Percentiles rank a stretch among this genome's conserved stretches.
Conservation (phyloP, 257 asterid genomes). For the Osmanthus fragrans region DNA sequence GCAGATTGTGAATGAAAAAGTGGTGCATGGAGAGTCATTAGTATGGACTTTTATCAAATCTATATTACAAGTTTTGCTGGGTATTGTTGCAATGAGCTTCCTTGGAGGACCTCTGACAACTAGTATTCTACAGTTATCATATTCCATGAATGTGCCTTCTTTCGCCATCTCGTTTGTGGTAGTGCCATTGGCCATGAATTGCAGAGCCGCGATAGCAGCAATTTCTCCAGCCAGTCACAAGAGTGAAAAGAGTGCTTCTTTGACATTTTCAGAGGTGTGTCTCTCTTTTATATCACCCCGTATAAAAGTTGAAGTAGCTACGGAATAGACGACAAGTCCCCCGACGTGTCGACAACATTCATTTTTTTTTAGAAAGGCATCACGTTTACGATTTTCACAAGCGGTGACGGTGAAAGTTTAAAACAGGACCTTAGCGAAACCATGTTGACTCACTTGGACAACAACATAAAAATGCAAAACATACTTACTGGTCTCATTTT, state of each 20-base stretch:
- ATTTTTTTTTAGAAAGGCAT: no score
- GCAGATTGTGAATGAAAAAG: constrained; percentile 44
- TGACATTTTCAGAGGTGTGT: constrained; percentile 27
- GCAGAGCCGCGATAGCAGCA: constrained; percentile 21
- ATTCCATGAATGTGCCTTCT: constrained; percentile 16
- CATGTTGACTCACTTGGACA: not conserved
- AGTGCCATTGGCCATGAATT: constrained; percentile 24
- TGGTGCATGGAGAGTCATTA: not conserved
- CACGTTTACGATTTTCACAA: no score
- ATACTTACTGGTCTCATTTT: not conserved
- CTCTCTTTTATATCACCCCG: not conserved
- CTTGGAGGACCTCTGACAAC: not conserved
- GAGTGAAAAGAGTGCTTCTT: constrained; percentile 20
- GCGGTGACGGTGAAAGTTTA: not conserved
- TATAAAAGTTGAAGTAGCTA: not conserved
- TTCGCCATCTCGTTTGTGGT: constrained; percentile 17
- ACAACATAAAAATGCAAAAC: not conserved
- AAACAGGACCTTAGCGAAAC: no score
- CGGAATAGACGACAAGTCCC: no score
- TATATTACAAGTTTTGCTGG: not conserved
- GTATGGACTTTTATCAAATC: not conserved
- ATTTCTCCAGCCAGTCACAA: constrained; percentile 26
- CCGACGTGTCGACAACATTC: no score
- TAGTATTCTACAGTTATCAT: constrained; percentile 6
- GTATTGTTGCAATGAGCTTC: not conserved